A percentile compares a stretch with the other conserved stretches of the same genome.
phyloP scores from a whole-genome alignment of 2,329 filamentous ascomycete species.

The Fusarium musae region DNA sequence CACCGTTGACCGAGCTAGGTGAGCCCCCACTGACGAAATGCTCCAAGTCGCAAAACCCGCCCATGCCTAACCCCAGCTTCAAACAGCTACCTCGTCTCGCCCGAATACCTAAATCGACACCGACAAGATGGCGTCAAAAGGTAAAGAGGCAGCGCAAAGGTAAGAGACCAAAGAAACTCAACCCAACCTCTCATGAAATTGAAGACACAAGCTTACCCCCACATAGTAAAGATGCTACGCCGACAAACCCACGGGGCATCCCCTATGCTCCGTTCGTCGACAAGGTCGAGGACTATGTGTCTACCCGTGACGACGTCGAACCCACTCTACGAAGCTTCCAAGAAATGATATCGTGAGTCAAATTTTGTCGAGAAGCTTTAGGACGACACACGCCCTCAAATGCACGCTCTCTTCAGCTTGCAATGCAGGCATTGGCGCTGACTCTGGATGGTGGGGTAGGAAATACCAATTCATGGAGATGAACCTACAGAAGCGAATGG shows the following conservation, averaged over 20 bases:
- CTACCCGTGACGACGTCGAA: constrained; percentile 82
- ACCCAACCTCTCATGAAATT: background rate
- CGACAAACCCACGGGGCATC: constrained; percentile 84
- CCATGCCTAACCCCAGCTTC: constrained; percentile 39
- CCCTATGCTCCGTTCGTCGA: constrained; percentile 87
- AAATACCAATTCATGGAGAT: constrained; percentile 99
- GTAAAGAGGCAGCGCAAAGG: constrained; percentile 52
- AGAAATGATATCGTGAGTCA: constrained; percentile 88
- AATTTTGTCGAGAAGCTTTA: constrained; percentile 12
- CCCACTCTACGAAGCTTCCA: constrained; percentile 84
- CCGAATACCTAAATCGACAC: constrained; percentile 33
- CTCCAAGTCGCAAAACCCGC: constrained; percentile 45
- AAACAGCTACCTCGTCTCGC: constrained; percentile 33
- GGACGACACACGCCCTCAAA: constrained; percentile 9
- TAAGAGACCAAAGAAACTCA: constrained; percentile 33
- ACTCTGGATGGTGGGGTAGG: constrained; percentile 60
- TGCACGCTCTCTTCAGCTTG: constrained; percentile 11
- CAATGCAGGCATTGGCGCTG: constrained; percentile 23
- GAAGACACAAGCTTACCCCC: constrained; percentile 23
- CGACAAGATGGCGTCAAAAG: constrained; percentile 55
- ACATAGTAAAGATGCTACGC: constrained; percentile 59
- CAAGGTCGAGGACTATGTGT: constrained; percentile 88
- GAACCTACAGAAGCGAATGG: constrained; percentile 85
- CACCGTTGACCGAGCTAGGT: constrained; percentile 43
- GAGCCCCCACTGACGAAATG: constrained; percentile 48